phyloP scores from a whole-genome alignment of 75 land plant genomes.

The Picea sitchensis region DNA sequence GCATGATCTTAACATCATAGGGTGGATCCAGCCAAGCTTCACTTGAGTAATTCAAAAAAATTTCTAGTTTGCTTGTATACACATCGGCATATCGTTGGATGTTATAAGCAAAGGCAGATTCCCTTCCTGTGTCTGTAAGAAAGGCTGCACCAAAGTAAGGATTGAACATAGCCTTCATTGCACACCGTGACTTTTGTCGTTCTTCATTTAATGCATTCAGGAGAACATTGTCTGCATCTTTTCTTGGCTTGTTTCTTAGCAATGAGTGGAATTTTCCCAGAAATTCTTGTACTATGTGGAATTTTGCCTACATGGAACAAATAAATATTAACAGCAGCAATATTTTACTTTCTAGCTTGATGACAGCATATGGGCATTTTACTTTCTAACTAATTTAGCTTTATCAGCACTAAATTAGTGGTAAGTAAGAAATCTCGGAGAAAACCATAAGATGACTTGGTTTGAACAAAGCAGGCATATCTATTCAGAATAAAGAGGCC shows the following conservation, averaged over 20 bases:
- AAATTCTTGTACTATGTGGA: constrained; percentile 85
- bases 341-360: neutral
- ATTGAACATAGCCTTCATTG: constrained; percentile 87
- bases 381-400: neutral
- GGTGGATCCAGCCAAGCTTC: constrained; percentile 95
- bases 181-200: constrained; percentile 53
- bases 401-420: neutral
- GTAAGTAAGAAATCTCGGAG: neutral
- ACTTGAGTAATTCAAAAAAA: constrained; percentile 59
- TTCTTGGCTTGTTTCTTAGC: constrained; percentile 16
- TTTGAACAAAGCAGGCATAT: neutral
- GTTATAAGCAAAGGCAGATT: constrained; percentile 94
- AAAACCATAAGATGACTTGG: constrained; percentile 4
- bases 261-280: constrained; percentile 79
- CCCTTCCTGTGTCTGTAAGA: constrained; percentile 93
- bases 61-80: constrained; percentile 92
- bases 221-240: constrained; percentile 49
- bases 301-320: constrained; percentile 63
- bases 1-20: constrained; percentile 92
- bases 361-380: neutral
- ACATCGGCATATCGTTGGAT: constrained; percentile 99
- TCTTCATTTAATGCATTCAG: constrained; percentile 60
- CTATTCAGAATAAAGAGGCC: neutral
- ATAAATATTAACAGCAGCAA: neutral
- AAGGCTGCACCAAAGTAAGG: constrained; percentile 90